A percentile compares a stretch with the other conserved stretches of the same genome.
These are phyloP conservation scores for Lepiota venenata DNA, from an alignment of 768 basidiomycete genomes.

Conservation along the genomic window DNA sequence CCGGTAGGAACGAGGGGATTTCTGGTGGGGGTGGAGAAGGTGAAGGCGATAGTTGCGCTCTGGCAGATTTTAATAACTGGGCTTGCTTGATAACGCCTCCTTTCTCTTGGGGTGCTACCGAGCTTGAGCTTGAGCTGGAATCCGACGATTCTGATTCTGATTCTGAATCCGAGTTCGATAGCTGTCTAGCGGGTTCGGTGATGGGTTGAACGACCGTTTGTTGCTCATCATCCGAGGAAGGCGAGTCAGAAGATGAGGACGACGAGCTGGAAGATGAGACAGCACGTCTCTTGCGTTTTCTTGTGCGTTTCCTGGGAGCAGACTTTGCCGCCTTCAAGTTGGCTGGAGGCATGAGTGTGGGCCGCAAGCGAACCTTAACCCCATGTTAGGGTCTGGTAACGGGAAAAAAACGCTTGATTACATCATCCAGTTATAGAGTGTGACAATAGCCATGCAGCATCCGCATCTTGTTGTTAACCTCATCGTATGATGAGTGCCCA, in stretches of 20 bases:
- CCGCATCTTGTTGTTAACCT: too few relatives aligned
- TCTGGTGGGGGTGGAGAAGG: constrained; percentile 41
- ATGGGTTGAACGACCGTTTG: constrained; percentile 11
- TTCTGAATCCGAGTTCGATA: constrained; percentile 24
- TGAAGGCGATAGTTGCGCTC: constrained; percentile 32
- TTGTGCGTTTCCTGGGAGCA: constrained; percentile 40
- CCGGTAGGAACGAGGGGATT: constrained; percentile 59
- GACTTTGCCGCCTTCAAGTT: constrained; percentile 30
- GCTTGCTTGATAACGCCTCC: constrained; percentile 11
- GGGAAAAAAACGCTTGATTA: too few relatives aligned
- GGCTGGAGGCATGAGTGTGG: constrained; percentile 18
- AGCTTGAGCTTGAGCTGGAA: constrained; percentile 16
- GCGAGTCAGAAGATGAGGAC: constrained; percentile 36
- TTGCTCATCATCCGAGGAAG: constrained; percentile 18
- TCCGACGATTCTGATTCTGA: constrained; percentile 25
- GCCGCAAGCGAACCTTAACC: too few relatives aligned
- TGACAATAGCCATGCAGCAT: too few relatives aligned
- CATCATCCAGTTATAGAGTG: too few relatives aligned
- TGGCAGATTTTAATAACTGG: constrained; percentile 1
- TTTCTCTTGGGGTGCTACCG: constrained; percentile 13
- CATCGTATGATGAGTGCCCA: too few relatives aligned
- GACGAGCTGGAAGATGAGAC: constrained; percentile 40
- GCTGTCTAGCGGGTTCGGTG: constrained; percentile 9
- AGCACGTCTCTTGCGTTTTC: constrained; percentile 54
- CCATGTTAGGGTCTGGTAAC: too few relatives aligned